A percentile compares a stretch with the other conserved stretches of the same genome.
Conservation (phyloP, 768 basidiomycete species). For the Calocybe gangraenosa region DNA sequence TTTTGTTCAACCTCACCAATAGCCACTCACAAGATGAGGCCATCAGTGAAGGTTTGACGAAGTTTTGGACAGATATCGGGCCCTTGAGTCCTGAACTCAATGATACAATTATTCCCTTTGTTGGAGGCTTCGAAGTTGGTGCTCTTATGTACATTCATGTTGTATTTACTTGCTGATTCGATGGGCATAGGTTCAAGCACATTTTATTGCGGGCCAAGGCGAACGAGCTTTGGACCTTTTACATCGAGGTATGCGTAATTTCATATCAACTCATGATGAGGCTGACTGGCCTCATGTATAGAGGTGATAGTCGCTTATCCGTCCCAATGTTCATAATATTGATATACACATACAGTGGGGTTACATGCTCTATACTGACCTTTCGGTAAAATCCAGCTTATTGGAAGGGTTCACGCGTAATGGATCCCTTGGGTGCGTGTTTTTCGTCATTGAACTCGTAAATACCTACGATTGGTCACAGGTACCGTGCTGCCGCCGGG, state of each 20-base stretch:
- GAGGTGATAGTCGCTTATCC: slow-evolving; percentile 12
- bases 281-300: not conserved
- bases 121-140: slow-evolving; percentile 45
- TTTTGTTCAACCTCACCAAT: slow-evolving; percentile 42
- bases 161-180: not conserved
- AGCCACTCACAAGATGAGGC: slow-evolving; percentile 32
- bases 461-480: slow-evolving; percentile 5
- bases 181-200: slow-evolving; percentile 38
- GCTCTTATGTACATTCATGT: not conserved
- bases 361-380: slow-evolving; percentile 44
- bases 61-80: slow-evolving; percentile 46
- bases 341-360: slow-evolving; percentile 31
- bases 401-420: slow-evolving; percentile 46
- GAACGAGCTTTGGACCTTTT: slow-evolving; percentile 42
- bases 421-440: slow-evolving; percentile 37
- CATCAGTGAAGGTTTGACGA: slow-evolving; percentile 38
- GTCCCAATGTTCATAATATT: not conserved
- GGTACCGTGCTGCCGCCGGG: slow-evolving; percentile 40
- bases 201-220: slow-evolving; percentile 43
- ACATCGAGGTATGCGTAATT: slow-evolving; percentile 24
- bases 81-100: slow-evolving; percentile 45
- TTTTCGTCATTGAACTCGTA: not conserved
- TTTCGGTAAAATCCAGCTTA: slow-evolving; percentile 35
- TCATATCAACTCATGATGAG: not conserved
- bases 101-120: slow-evolving; percentile 48